Evolutionary conservation across 805 yeast genomes (phyloP).

Genomic region (Lipomyces sp.): DNA sequence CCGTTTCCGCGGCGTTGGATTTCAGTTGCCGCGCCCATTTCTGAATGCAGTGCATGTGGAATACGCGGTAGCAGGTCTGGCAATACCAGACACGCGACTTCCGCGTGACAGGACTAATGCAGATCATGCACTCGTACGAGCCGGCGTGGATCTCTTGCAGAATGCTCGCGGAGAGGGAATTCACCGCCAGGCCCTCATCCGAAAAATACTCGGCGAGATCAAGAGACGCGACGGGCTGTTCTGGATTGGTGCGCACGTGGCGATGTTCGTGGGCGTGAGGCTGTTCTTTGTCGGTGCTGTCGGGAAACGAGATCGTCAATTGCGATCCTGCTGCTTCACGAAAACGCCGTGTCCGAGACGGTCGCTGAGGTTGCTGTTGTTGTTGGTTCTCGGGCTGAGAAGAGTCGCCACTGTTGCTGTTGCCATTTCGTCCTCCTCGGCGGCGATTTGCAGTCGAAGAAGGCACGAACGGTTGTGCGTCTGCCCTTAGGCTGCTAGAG

Average conservation of each 20-base stretch:
- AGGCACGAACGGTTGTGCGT: no score
- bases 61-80: conserved; percentile 69
- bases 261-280: background rate
- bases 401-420: no score
- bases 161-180: conserved; percentile 16
- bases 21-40: conserved; percentile 84
- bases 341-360: no score
- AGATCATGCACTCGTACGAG: conserved; percentile 69
- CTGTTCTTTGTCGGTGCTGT: background rate
- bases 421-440: no score
- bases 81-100: conserved; percentile 77
- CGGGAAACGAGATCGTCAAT: no score
- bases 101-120: conserved; percentile 75
- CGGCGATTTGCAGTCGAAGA: no score
- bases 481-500: no score
- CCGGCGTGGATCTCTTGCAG: conserved; percentile 21
- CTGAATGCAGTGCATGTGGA: conserved; percentile 76
- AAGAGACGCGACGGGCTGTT: conserved; percentile 2
- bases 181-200: conserved; percentile 8
- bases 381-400: no score
- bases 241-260: background rate
- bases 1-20: conserved; percentile 7
- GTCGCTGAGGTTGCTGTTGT: no score
- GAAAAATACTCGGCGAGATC: conserved; percentile 19
- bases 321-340: no score